Percentiles rank a stretch among this genome's conserved stretches.
These are phyloP conservation scores for Boletales sp. DNA, from an alignment of 768 basidiomycete genomes.

Conservation along the genomic window DNA sequence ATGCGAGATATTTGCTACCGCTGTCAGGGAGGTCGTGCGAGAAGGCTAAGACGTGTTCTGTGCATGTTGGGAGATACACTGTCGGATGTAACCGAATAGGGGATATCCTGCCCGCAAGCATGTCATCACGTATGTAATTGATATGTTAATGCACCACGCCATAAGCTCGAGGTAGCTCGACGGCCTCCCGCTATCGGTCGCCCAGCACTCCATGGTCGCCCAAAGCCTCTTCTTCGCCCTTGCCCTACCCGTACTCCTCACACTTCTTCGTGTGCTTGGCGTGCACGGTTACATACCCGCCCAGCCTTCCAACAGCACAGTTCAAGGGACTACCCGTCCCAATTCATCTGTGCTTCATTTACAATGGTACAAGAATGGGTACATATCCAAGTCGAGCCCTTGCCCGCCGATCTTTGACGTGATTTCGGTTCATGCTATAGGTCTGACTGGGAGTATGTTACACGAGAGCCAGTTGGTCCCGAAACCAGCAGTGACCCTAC, in stretches of 20 bases:
- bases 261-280: slow-evolving; percentile 1
- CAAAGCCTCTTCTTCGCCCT: slow-evolving; percentile 1
- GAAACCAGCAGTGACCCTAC: slow-evolving; percentile 44
- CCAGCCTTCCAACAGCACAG: slow-evolving; percentile 62
- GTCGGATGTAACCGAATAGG: slow-evolving; percentile 3
- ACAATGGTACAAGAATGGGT: slow-evolving; percentile 59
- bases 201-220: slow-evolving; percentile 14
- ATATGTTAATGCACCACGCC: slow-evolving; percentile 6
- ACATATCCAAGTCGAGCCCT: slow-evolving; percentile 5
- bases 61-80: no score
- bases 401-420: slow-evolving; percentile 10
- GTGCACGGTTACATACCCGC: slow-evolving; percentile 67
- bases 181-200: neutral
- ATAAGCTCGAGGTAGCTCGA: slow-evolving; percentile 5
- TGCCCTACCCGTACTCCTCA: slow-evolving; percentile 4
- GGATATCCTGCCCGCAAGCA: neutral
- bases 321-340: slow-evolving; percentile 46
- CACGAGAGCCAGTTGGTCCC: slow-evolving; percentile 55
- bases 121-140: neutral
- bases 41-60: slow-evolving; percentile 27
- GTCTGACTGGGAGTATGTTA: slow-evolving; percentile 51
- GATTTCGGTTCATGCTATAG: slow-evolving; percentile 26
- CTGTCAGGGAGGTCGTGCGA: slow-evolving; percentile 64
- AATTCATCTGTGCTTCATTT: slow-evolving; percentile 50
- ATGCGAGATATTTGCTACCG: slow-evolving; percentile 58